phyloP scores from a whole-genome alignment of 2,329 filamentous ascomycete species.

The Scolecobasidium constrictum region DNA sequence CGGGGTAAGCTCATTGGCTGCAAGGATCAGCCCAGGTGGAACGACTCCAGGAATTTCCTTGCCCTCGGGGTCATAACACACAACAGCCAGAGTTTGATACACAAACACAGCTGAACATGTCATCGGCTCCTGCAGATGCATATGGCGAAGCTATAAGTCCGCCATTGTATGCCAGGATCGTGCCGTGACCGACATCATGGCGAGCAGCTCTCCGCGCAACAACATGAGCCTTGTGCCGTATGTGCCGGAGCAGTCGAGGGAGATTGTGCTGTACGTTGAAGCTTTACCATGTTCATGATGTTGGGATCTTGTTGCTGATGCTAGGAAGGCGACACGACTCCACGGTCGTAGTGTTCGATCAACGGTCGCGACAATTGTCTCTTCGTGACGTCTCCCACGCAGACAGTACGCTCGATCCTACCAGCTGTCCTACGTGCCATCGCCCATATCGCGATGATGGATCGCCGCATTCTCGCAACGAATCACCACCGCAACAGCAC shows the following conservation, averaged over 20 bases:
- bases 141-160: no score
- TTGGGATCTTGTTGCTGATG: conserved; percentile 10
- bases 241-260: conserved; percentile 58
- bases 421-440: conserved; percentile 86
- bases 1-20: no score
- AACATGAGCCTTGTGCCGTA: conserved; percentile 67
- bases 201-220: not conserved
- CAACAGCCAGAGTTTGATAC: no score
- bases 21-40: no score
- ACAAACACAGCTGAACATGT: no score
- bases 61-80: no score
- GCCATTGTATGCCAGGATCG: not conserved
- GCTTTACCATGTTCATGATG: conserved; percentile 6
- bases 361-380: conserved; percentile 71
- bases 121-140: no score
- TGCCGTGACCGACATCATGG: not conserved
- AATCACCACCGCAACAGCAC: conserved; percentile 21
- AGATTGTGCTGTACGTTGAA: conserved; percentile 58
- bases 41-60: no score
- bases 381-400: conserved; percentile 53
- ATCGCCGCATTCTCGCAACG: conserved; percentile 20
- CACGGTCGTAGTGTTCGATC: conserved; percentile 85
- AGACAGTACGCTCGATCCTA: conserved; percentile 41
- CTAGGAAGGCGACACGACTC: conserved; percentile 71
- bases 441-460: conserved; percentile 51